Evolutionary conservation across 2,329 filamentous ascomycete genomes (phyloP).

Genomic region (Sporothrix sp.): DNA sequence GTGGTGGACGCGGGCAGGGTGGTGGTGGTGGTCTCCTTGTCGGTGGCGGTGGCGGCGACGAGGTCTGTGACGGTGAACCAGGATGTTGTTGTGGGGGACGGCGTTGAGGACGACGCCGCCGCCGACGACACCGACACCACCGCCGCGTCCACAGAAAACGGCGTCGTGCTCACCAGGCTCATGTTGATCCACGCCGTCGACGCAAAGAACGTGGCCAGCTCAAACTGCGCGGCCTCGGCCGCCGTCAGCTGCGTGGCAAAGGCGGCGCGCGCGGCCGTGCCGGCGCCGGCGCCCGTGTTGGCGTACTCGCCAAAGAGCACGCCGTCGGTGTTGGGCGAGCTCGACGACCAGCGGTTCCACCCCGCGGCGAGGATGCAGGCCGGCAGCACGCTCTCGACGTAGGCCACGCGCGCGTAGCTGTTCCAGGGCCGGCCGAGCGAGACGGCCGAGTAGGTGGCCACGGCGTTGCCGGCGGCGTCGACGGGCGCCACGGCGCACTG

Average conservation of each 20-base stretch:
- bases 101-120: background rate
- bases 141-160: conserved; percentile 22
- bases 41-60: background rate
- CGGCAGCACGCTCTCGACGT: conserved; percentile 25
- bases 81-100: background rate
- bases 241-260: conserved; percentile 8
- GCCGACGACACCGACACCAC: background rate
- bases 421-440: conserved; percentile 42
- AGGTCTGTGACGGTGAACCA: background rate
- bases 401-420: conserved; percentile 36
- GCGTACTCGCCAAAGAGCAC: conserved; percentile 39
- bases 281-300: conserved; percentile 11
- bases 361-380: conserved; percentile 28
- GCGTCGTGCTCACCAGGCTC: conserved; percentile 27
- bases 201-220: conserved; percentile 31
- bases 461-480: conserved; percentile 14
- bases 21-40: background rate
- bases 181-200: conserved; percentile 34
- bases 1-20: background rate
- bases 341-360: conserved; percentile 37
- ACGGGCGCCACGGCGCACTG: conserved; percentile 28
- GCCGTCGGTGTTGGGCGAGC: conserved; percentile 24
- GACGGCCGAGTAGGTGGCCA: conserved; percentile 30
- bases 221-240: conserved; percentile 26
- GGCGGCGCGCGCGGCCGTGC: background rate